These are phyloP conservation scores for Apophysomyces sp. DNA, from an alignment of 371 early-diverging fungal species.

Conservation along the genomic window DNA sequence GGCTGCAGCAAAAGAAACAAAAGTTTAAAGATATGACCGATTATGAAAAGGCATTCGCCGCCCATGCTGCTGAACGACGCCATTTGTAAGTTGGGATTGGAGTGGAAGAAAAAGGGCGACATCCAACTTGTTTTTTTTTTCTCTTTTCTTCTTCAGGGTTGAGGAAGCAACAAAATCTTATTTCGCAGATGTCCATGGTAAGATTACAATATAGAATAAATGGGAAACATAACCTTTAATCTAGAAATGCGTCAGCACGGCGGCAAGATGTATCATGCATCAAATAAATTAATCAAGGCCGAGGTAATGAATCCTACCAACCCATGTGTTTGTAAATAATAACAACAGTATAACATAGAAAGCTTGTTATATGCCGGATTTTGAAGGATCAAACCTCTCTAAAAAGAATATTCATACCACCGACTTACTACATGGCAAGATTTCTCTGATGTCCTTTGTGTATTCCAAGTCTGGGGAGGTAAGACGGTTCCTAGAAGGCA, in stretches of 20 bases:
- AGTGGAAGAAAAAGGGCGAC: not conserved
- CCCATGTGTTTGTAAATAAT: not conserved
- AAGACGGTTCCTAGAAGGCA: not conserved
- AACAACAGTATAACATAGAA: slow-evolving; percentile 33
- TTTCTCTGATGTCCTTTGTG: slow-evolving; percentile 66
- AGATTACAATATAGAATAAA: not conserved
- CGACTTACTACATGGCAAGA: slow-evolving; percentile 51
- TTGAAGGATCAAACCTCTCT: slow-evolving; percentile 55
- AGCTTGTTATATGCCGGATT: slow-evolving; percentile 72
- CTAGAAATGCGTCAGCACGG: slow-evolving; percentile 62
- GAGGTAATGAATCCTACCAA: slow-evolving; percentile 45
- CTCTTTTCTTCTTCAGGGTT: slow-evolving; percentile 30
- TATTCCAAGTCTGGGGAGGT: slow-evolving; percentile 77
- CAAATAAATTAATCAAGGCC: slow-evolving; percentile 41
- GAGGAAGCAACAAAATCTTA: slow-evolving; percentile 65
- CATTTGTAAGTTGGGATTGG: slow-evolving; percentile 45
- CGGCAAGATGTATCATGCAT: slow-evolving; percentile 70
- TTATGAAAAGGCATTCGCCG: slow-evolving; percentile 51
- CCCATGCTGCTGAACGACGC: slow-evolving; percentile 55
- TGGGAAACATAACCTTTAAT: not conserved
- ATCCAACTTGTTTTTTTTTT: not conserved
- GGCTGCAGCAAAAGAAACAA: slow-evolving; percentile 42
- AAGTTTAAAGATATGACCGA: slow-evolving; percentile 45
- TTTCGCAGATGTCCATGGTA: slow-evolving; percentile 69
- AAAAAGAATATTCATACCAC: slow-evolving; percentile 57